Evolutionary conservation across 805 yeast species (phyloP), one percentile per base, ranked within the genome.

Genomic region (Ogataea nonfermentans): DNA sequence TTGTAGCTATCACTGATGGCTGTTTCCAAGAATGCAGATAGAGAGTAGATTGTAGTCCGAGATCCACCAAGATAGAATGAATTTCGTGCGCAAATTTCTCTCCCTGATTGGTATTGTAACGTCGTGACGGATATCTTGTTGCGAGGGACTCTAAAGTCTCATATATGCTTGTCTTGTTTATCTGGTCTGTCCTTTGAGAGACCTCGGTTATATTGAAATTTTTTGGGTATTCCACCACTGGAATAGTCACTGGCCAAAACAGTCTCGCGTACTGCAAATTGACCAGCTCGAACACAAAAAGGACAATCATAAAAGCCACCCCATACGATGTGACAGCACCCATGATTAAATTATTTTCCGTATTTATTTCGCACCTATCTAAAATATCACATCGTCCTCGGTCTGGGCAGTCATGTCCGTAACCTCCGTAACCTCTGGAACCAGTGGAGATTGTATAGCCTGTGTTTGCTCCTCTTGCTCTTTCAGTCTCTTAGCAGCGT

Each of bases 21-120:
- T 90, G 97, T 47, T 67, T 70, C 95, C 96, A 90, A 2, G 65
- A 53, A 59, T 90, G 96, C 17, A 72, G 63, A 44, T 85, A 66
- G 39, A 81, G 71, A 0, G 63, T 60, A 27, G 24, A 20, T 17
- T 26, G 1, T n/a, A 32, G 13, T 11, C 27, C 35, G 13, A 23
- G 23, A 6, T 49, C 56, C 23, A 32, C 19, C 23, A 86, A 64
- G 36, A 70, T 68, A 10, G 68, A 70, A 45, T 66, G 66, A 2
- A 44, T 16, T 11, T 27, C 17, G 24, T 22, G 15, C 9, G 45
- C 32, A 25, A 44, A 41, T 10, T 7, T 8, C 11, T 20, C 34
- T 10, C 48, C 48, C 9, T 16, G 13, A 3, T 8, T 28, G 2
- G 45, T 37, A 12, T 40, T 24, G 24, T 34, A 44, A 15, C 24